Evolutionary conservation across 2,329 filamentous ascomycete species (phyloP).

Genomic region (Ophiobolus disseminans): DNA sequence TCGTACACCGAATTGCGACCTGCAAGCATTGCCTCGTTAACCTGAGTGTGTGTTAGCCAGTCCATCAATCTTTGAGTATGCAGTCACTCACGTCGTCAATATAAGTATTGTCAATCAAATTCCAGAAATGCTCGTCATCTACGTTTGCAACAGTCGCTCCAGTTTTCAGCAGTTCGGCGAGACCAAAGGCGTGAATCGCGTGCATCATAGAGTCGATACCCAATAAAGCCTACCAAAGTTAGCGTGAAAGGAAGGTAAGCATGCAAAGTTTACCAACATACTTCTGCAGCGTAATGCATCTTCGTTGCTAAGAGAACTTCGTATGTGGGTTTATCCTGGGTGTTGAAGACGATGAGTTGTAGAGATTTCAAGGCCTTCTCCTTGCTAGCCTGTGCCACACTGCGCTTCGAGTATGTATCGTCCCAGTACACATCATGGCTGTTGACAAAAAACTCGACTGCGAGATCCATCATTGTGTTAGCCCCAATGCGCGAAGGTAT

Average conservation of each 20-base stretch:
- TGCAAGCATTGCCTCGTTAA: conserved; percentile 37
- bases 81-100: conserved; percentile 38
- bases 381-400: conserved; percentile 26
- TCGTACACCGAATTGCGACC: conserved; percentile 38
- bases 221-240: conserved; percentile 24
- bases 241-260: background rate
- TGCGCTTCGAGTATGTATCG: conserved; percentile 28
- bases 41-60: conserved; percentile 26
- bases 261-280: conserved; percentile 2
- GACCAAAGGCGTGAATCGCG: conserved; percentile 35
- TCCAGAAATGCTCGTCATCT: conserved; percentile 40
- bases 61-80: background rate
- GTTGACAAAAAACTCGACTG: conserved; percentile 34
- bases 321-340: conserved; percentile 23
- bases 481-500: conserved; percentile 38
- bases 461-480: conserved; percentile 34
- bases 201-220: conserved; percentile 36
- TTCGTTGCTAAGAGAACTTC: conserved; percentile 38
- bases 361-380: conserved; percentile 34
- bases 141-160: conserved; percentile 25
- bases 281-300: conserved; percentile 39
- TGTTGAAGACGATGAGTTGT: conserved; percentile 25
- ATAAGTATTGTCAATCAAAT: conserved; percentile 42
- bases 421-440: conserved; percentile 30
- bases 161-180: conserved; percentile 35